phyloP scores from a whole-genome alignment of 1,139 yeast genomes.

The Saccharomyces hybrid region DNA sequence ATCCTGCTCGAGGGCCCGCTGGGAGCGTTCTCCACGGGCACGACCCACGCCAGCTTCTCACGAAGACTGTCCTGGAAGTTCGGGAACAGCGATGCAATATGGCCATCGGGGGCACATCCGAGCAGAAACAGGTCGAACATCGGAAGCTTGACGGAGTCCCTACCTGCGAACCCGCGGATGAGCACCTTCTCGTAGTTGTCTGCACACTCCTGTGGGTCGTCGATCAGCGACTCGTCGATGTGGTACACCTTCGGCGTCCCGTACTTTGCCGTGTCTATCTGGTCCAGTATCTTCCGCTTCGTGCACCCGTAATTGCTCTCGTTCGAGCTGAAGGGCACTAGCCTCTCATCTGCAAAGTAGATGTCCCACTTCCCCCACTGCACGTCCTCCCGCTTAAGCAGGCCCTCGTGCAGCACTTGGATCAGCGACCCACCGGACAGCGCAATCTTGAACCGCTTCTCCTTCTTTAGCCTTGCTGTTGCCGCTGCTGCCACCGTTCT shows the following conservation, averaged over 20 bases:
- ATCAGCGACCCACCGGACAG: slow-evolving; percentile 87
- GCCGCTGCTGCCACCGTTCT: slow-evolving; percentile 8
- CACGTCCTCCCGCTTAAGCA: slow-evolving; percentile 61
- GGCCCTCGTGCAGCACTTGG: slow-evolving; percentile 75
- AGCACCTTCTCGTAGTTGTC: slow-evolving; percentile 81
- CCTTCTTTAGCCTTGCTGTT: slow-evolving; percentile 19
- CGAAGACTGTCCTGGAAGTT: slow-evolving; percentile 73
- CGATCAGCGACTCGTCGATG: slow-evolving; percentile 64
- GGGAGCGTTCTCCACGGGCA: slow-evolving; percentile 88
- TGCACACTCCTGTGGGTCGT: slow-evolving; percentile 89
- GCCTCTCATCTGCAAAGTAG: slow-evolving; percentile 91
- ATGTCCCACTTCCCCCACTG: slow-evolving; percentile 94
- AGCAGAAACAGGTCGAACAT: slow-evolving; percentile 80
- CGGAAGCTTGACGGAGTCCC: slow-evolving; percentile 89
- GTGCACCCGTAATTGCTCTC: slow-evolving; percentile 87
- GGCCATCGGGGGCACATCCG: slow-evolving; percentile 99
- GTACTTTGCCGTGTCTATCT: slow-evolving; percentile 39
- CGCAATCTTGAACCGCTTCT: slow-evolving; percentile 74
- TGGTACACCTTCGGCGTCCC: slow-evolving; percentile 67
- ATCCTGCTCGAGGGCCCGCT: slow-evolving; percentile 81
- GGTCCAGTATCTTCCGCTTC: slow-evolving; percentile 69
- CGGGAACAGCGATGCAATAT: slow-evolving; percentile 93
- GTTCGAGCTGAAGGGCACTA: slow-evolving; percentile 75
- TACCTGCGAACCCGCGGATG: slow-evolving; percentile 82
- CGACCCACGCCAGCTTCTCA: slow-evolving; percentile 91